These are phyloP conservation scores for Trypanosoma mega DNA, from an alignment of 208 protist genomes.

Conservation along the genomic window DNA sequence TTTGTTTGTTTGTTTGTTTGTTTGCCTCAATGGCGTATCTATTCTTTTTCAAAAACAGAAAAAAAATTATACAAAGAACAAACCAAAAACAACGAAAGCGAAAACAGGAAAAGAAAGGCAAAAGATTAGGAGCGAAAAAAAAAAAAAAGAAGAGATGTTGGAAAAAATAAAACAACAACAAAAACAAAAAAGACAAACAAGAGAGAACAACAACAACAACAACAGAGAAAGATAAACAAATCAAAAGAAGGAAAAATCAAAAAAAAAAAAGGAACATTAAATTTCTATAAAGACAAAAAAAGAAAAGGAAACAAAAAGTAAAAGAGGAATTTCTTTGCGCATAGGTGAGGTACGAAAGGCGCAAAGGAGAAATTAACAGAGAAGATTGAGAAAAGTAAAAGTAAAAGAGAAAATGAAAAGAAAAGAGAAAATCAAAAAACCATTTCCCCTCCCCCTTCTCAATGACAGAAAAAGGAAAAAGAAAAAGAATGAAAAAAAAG, in stretches of 20 bases:
- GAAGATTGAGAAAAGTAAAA: too few relatives aligned
- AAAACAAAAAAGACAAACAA: neutral
- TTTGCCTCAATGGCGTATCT: neutral
- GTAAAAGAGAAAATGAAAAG: neutral
- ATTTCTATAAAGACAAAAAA: too few relatives aligned
- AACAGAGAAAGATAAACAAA: neutral
- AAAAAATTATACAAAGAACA: neutral
- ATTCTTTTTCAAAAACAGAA: neutral
- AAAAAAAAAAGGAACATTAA: neutral
- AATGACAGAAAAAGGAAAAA: too few relatives aligned
- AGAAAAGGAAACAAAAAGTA: too few relatives aligned
- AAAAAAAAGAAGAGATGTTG: neutral
- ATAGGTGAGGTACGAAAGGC: too few relatives aligned
- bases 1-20: too few relatives aligned
- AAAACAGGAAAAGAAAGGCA: neutral
- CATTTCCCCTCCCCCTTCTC: too few relatives aligned
- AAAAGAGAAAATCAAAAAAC: conserved; percentile 3
- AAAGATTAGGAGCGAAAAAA: neutral
- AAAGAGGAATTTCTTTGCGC: too few relatives aligned
- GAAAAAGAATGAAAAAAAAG: too few relatives aligned
- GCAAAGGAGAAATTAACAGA: too few relatives aligned
- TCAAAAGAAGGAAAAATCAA: neutral
- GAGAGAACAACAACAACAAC: neutral
- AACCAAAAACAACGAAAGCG: neutral
- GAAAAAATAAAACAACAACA: neutral